phyloP scores from a whole-genome alignment of 1,284 basidiomycete genomes.

The Moesziomyces sp. region DNA sequence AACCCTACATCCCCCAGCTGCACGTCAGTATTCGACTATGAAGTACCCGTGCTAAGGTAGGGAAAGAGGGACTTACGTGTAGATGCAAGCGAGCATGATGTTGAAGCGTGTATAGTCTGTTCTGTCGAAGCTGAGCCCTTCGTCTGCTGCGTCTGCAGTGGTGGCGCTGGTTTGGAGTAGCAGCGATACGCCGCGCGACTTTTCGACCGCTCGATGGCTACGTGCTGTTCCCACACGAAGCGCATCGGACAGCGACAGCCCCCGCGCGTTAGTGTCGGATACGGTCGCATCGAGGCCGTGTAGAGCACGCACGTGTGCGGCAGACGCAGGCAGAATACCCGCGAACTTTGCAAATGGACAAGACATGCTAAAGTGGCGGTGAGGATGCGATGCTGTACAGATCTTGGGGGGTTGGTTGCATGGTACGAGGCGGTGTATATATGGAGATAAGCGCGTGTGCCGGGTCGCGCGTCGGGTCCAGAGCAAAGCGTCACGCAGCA shows the following conservation, averaged over 20 bases:
- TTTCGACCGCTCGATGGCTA: conserved; percentile 44
- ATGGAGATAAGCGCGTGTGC: too few relatives aligned
- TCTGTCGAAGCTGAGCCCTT: conserved; percentile 22
- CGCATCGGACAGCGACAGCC: conserved; percentile 20
- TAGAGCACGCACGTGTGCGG: not conserved
- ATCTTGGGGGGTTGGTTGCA: not conserved
- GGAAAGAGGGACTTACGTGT: conserved; percentile 5
- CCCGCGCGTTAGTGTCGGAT: not conserved
- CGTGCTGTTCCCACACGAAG: conserved; percentile 34
- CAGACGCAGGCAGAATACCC: conserved; percentile 8
- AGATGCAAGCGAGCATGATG: conserved; percentile 52
- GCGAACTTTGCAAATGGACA: conserved; percentile 51
- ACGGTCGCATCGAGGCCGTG: not conserved
- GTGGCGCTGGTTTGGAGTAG: conserved; percentile 30
- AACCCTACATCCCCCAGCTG: not conserved
- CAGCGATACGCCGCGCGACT: conserved; percentile 36
- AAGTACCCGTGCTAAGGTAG: not conserved
- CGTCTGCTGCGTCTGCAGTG: conserved; percentile 1
- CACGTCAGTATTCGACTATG: not conserved
- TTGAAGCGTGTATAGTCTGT: conserved; percentile 52
- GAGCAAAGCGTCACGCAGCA: too few relatives aligned
- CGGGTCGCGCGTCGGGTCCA: too few relatives aligned
- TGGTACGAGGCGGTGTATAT: too few relatives aligned
- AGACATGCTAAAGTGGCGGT: conserved; percentile 14
- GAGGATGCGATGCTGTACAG: not conserved